Base-by-base conservation (phyloP, 441 rosid species). In the Metrosideros polymorpha region DNA sequence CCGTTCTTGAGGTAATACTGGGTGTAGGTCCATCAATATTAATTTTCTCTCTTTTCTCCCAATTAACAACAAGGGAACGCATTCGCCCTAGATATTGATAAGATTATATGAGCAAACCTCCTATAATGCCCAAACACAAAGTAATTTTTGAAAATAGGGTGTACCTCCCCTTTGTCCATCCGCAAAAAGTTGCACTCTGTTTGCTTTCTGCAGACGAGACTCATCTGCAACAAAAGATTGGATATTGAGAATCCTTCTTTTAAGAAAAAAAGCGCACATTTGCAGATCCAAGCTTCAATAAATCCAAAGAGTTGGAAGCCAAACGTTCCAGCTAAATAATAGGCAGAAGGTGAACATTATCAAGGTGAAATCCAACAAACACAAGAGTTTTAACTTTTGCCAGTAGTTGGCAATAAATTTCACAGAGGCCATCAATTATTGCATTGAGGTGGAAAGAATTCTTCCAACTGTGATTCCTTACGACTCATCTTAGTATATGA, bases 21-120 rank as follows among this genome's bases (percentile, higher is more conserved):
- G 95, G 85, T 86, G 90, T 86, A 76, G 92, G 91, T 84, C 93
- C 94, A 85, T 94, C 96, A 85, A 57, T 87, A 90, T 90, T 94
- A 75, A 93, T 88, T 89, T 95, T 91, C 89, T 98, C 98, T 91
- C 96, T 92, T 90, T 92, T 94, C 89, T 95, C 99, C 94, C 95
- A 93, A 89, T 94, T 95, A 82, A 93, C 84, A 76, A 83, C 93
- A 86, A 93, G 89, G 52, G 97, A 86, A 59, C 89, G 96, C 91
- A 91, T 90, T 91, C 95, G 92, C 90, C 99, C 99, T 98, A 89
- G 84, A 87, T 45, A 84, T 86, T 86, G 14, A 66, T 14, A 66
- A 66, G 47, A 66, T 66, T 35, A 10, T 35, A 66, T 35, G n/a
- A 66, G 79, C n/a, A 66, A 42, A 39, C 79, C 43, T 71, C 79